phyloP scores from a whole-genome alignment of 192 early-diverging fungal species.

The Coemansia sp. region DNA sequence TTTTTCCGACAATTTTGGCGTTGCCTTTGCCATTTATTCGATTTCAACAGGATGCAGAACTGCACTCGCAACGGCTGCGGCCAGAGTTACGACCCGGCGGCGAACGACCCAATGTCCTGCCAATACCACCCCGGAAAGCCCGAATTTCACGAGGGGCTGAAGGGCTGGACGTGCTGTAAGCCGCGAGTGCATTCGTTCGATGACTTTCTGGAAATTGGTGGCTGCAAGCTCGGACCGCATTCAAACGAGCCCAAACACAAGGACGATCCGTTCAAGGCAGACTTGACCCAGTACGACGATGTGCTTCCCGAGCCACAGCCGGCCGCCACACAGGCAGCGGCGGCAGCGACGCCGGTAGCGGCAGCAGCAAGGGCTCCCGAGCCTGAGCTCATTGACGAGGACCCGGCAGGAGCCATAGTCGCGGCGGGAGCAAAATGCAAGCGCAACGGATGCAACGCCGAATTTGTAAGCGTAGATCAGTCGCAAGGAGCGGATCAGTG shows the following conservation, averaged over 20 bases:
- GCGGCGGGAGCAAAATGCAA: slow-evolving; percentile 73
- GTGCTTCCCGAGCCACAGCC: slow-evolving; percentile 18
- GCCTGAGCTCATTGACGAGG: slow-evolving; percentile 65
- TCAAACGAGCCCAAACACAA: slow-evolving; percentile 41
- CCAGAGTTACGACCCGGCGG: slow-evolving; percentile 69
- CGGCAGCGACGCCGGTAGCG: slow-evolving; percentile 17
- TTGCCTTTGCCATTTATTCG: too few species aligned
- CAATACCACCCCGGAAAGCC: slow-evolving; percentile 85
- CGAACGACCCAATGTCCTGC: slow-evolving; percentile 76
- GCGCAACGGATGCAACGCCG: slow-evolving; percentile 71
- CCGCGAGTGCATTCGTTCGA: slow-evolving; percentile 87
- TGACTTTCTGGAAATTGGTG: slow-evolving; percentile 85
- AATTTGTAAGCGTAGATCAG: slow-evolving; percentile 58
- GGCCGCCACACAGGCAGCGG: slow-evolving; percentile 6
- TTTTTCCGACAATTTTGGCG: not conserved
- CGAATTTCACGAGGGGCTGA: slow-evolving; percentile 93
- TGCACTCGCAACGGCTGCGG: slow-evolving; percentile 85
- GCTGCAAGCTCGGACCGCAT: slow-evolving; percentile 82
- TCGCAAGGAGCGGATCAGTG: slow-evolving; percentile 52
- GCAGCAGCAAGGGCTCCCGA: slow-evolving; percentile 34
- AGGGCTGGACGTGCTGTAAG: slow-evolving; percentile 93
- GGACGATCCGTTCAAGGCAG: slow-evolving; percentile 48
- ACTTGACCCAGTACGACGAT: slow-evolving; percentile 39
- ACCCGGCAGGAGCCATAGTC: slow-evolving; percentile 70
- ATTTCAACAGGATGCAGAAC: slow-evolving; percentile 24